Conservation (phyloP, 2,329 filamentous ascomycete genomes). For the Verticillium dahliae region DNA sequence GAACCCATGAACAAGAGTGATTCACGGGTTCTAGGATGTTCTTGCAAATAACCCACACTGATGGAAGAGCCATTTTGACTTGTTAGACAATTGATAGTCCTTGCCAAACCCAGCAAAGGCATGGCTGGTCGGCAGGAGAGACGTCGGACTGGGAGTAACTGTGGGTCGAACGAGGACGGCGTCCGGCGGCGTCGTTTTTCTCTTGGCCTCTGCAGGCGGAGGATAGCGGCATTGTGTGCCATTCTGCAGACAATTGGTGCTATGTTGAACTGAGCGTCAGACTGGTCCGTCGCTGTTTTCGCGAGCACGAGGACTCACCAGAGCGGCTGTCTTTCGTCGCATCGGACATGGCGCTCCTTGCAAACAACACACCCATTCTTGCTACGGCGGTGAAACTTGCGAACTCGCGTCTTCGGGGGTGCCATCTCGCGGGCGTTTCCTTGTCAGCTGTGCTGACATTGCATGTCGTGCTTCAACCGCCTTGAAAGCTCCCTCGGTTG, state of each 20-base stretch:
- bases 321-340: conserved; percentile 36
- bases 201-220: background rate
- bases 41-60: conserved; percentile 19
- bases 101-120: conserved; percentile 9
- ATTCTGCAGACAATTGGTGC: conserved; percentile 37
- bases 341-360: conserved; percentile 37
- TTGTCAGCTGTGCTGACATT: background rate
- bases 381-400: conserved; percentile 29
- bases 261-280: conserved; percentile 11
- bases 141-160: background rate
- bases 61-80: conserved; percentile 27
- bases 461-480: background rate
- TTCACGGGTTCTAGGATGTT: too few relatives aligned
- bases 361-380: conserved; percentile 28
- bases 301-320: conserved; percentile 27
- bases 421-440: conserved; percentile 17
- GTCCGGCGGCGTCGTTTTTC: conserved; percentile 3
- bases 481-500: background rate
- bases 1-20: too few relatives aligned
- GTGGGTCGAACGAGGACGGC: background rate
- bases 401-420: conserved; percentile 27
- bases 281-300: background rate
- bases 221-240: conserved; percentile 34
- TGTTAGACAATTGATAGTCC: conserved; percentile 21
- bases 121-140: conserved; percentile 2